phyloP scores from a whole-genome alignment of 441 rosid genomes.

The Corymbia citriodora region DNA sequence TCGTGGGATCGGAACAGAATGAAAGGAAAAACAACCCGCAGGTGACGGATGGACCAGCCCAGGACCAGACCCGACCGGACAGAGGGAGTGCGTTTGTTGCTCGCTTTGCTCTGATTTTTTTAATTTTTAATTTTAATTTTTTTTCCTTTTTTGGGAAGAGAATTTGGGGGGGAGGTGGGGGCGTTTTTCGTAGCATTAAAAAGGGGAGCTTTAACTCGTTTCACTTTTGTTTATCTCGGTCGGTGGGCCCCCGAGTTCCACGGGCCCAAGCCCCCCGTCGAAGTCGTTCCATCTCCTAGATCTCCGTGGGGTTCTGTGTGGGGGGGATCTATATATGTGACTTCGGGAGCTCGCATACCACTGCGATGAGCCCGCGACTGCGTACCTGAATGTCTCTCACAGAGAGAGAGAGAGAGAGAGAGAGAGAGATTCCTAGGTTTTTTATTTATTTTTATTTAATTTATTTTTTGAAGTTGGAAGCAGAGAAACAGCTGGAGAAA shows the following conservation, averaged over 20 bases:
- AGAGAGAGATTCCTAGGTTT: neutral
- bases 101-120: neutral
- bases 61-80: neutral
- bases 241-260: neutral
- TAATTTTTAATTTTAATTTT: rapidly evolving
- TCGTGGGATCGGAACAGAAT: neutral
- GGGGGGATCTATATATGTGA: neutral
- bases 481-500: neutral
- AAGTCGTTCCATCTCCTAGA: neutral
- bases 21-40: neutral
- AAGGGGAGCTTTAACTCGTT: neutral
- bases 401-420: neutral
- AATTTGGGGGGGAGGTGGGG: no score
- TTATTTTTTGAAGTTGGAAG: neutral
- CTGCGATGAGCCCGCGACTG: neutral
- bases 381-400: neutral
- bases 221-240: neutral
- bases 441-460: neutral
- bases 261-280: neutral
- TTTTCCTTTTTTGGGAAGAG: neutral
- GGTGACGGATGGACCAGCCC: neutral
- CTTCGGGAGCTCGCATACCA: neutral
- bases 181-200: neutral
- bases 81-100: neutral
- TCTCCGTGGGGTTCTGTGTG: neutral